Base-by-base conservation (phyloP, 2,329 filamentous ascomycete genomes). In the Venturiaceae sp. region DNA sequence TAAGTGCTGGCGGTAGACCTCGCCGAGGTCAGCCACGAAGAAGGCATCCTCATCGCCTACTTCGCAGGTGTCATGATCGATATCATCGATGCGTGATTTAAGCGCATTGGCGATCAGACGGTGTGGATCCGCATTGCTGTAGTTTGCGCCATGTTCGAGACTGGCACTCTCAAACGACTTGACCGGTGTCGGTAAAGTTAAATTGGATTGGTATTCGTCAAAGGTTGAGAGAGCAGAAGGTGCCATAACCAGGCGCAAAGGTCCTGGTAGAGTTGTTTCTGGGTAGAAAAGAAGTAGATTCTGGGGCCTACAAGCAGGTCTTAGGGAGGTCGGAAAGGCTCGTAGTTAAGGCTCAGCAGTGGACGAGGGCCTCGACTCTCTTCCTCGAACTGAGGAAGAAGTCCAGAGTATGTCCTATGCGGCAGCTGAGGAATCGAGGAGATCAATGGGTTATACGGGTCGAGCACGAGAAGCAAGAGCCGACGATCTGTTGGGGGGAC, bases 361-460 rank as follows among this genome's bases (percentile, higher is more conserved):
- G 72, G 89, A 87, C 90, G 88, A 90, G 89, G 90, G 92, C 87
- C 88, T 90, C 88, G 91, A 96, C 90, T 94, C 94, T 95, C 44
- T 61, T 92, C 94, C 94, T 92, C 92, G 77, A 80, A 80, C 80
- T 94, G 92, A 96, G 92, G 92, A 97, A 97, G 92, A 95, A 92
- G 88, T 88, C 86, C 83, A 84, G 84, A 86, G 86, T 84, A 84
- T 86, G 88, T 95, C 89, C 90, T 97, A 99, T 99, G 92, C 94
- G 94, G 94, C 94, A 97, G 92, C 90, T 95, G 58, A 56, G 39
- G 28, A 26, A 28, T 52, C n/a, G 21, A 28, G 11, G 28, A 23
- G 32, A 50, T 41, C 16, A 30, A 23, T 44, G 33, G 33, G 34
- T 23, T 37, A 11, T 21, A 41, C 14, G 19, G 13, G 36, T 39